Base-by-base conservation (phyloP, 768 basidiomycete species). In the Glaciozyma antarctica region DNA sequence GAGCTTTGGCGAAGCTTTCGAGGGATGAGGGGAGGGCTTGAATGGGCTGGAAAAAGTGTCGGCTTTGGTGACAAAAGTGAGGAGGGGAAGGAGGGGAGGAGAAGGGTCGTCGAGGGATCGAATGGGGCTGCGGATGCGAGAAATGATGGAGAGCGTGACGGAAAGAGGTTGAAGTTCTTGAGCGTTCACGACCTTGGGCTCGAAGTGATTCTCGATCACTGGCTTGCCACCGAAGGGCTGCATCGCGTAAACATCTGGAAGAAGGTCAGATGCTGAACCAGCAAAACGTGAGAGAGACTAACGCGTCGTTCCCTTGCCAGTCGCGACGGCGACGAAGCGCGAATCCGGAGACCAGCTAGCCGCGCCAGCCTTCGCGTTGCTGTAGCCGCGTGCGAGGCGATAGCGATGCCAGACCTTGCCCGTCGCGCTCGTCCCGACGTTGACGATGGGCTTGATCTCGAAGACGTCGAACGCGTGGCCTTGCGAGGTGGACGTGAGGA, bases 361-460 rank as follows among this genome's bases (percentile, higher is more conserved):
- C 3, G 55, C 10, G 0, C 58, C 34, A 0, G 65, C 57, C 17
- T 26, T 41, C 16, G 70, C 72, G 2, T 61, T 38, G 6, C 66
- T 73, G 30, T 58, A 61, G 17, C 72, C 72, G 0, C 72, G 62
- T 10, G 63, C 55, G 17, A 73, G 68, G 12, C 71, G 26, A 59
- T 73, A 72, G 10, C 72, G 70, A 51, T 73, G 72, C 72, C 70
- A 73, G 9, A 70, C 72, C 19, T 68, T 68, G 30, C 64, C 64
- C 2, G 28, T 47, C 32, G 19, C 28, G 52, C 17, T 21, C 48
- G n/a, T 7, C 30, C 66, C 68, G 44, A 66, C 59, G 5, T 43
- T 16, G 1, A 64, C 58, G 44, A 56, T 12, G 1, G 72, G 70
- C 56, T 67, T 66, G 32, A 73, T 56, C 55, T 73, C 72, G 43